These are phyloP conservation scores for Amphibolis antarctica DNA, from an alignment of 106 monocot species.

Conservation along the genomic window DNA sequence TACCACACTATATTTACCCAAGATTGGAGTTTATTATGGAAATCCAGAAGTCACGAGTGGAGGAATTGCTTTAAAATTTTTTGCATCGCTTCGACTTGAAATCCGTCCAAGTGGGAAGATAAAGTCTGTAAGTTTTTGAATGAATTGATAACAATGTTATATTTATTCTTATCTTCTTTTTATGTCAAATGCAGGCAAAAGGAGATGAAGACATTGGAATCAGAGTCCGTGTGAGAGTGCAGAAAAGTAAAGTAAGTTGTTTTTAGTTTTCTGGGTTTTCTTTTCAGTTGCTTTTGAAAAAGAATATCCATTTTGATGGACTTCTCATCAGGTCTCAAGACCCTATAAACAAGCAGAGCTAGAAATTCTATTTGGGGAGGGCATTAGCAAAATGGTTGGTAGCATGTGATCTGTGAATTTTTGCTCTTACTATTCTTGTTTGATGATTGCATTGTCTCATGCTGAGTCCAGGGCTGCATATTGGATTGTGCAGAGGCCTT, in stretches of 20 bases:
- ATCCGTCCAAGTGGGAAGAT: conserved; percentile 93
- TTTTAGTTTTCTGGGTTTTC: background rate
- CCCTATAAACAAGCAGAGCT: conserved; percentile 98
- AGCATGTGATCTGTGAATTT: background rate
- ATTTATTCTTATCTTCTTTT: background rate
- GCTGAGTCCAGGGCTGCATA: conserved; percentile 60
- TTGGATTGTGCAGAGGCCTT: conserved; percentile 90
- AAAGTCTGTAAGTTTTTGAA: conserved; percentile 50
- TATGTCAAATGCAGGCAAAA: conserved; percentile 28
- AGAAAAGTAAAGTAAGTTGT: conserved; percentile 27
- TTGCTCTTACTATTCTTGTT: background rate
- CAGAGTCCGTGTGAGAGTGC: conserved; percentile 26
- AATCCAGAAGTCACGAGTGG: conserved; percentile 99
- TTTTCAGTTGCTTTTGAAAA: background rate
- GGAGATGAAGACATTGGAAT: conserved; percentile 47
- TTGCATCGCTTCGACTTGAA: conserved; percentile 97
- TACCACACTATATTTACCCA: conserved; percentile 5
- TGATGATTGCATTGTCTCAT: conserved; percentile 2
- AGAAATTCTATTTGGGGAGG: conserved; percentile 96
- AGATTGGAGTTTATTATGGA: conserved; percentile 98
- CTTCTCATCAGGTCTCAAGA: conserved; percentile 62
- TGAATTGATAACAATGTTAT: background rate
- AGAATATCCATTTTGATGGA: background rate
- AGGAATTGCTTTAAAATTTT: conserved; percentile 96
- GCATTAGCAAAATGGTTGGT: conserved; percentile 72